These are phyloP conservation scores for Chimonanthus salicifolius DNA, from an alignment of 164 flowering plant species.

Conservation along the genomic window DNA sequence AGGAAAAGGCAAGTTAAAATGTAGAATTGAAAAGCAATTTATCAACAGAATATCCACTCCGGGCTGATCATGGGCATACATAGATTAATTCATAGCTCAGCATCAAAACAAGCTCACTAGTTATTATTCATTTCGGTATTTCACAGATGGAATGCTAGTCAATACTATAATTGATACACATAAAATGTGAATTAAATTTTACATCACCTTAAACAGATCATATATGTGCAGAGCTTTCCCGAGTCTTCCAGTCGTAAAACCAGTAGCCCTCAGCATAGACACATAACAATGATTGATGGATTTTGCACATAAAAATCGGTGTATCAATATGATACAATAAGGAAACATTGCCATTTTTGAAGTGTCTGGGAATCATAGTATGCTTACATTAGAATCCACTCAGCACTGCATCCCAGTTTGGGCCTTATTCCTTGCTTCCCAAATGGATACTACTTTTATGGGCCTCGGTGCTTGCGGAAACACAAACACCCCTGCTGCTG, in stretches of 20 bases:
- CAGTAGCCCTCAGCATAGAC: background rate
- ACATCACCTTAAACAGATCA: background rate
- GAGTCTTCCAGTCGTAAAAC: background rate
- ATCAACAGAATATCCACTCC: background rate
- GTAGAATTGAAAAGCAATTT: background rate
- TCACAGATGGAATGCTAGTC: background rate
- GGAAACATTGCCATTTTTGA: too few species aligned
- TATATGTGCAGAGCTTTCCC: background rate
- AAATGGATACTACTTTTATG: slow-evolving; percentile 27
- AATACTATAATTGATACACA: background rate
- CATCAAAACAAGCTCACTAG: background rate
- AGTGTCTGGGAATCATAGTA: too few species aligned
- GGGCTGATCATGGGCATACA: background rate
- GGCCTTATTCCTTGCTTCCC: background rate
- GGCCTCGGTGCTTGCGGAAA: slow-evolving; percentile 70
- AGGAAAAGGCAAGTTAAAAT: too few species aligned
- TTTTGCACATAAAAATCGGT: too few species aligned
- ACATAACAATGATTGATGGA: too few species aligned
- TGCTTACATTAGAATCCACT: background rate
- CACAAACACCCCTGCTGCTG: slow-evolving; percentile 75
- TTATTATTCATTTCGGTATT: background rate
- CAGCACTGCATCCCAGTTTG: background rate
- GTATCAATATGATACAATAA: too few species aligned
- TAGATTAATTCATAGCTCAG: background rate
- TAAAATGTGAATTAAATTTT: background rate